Conservation (phyloP, 176 grass and related monocot species). For the Poa pratensis region DNA sequence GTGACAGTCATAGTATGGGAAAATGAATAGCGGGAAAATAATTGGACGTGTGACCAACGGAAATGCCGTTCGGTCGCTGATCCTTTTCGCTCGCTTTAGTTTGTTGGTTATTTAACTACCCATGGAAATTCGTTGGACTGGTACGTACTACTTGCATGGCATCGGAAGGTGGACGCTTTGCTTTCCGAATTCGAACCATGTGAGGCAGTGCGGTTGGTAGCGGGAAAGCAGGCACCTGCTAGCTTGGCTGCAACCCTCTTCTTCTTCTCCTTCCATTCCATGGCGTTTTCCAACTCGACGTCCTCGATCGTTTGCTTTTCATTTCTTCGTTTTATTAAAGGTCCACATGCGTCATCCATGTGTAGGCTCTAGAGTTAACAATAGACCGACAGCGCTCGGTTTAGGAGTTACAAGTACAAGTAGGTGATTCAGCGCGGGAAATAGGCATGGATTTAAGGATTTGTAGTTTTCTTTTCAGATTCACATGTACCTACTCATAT, state of each 20-base stretch:
- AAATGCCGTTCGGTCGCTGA: constrained; percentile 36
- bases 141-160: constrained; percentile 10
- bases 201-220: constrained; percentile 37
- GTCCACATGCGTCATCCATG: neutral
- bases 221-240: neutral
- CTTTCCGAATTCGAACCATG: constrained; percentile 18
- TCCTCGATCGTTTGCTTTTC: neutral
- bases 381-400: neutral
- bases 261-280: constrained; percentile 4
- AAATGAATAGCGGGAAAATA: neutral
- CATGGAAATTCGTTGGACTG: constrained; percentile 14
- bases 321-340: too few relatives aligned
- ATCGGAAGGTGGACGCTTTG: neutral
- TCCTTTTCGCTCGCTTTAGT: constrained; percentile 48
- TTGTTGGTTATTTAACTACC: constrained; percentile 24
- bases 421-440: neutral
- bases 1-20: too few relatives aligned
- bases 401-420: neutral
- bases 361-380: neutral
- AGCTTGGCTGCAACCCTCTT: constrained; percentile 4
- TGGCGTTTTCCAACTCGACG: neutral
- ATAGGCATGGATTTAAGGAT: neutral
- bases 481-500: too few relatives aligned
- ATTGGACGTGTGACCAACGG: constrained; percentile 26
- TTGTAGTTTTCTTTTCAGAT: neutral